A percentile compares a stretch with the other conserved stretches of the same genome.
phyloP scores from a whole-genome alignment of 371 early-diverging fungal species.

The Rhizopus microsporus region DNA sequence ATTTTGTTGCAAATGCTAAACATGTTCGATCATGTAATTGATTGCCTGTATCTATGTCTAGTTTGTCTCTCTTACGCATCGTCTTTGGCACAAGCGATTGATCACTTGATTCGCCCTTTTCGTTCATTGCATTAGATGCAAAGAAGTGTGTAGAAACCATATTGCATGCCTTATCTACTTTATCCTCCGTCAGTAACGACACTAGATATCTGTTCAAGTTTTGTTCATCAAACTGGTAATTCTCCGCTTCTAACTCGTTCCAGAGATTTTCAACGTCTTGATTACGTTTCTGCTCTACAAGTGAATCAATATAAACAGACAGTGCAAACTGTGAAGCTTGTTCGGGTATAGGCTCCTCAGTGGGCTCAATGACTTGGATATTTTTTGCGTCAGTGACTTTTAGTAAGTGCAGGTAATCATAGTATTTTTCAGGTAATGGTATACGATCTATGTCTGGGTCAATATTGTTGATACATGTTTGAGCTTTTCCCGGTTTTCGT shows the following conservation, averaged over 20 bases:
- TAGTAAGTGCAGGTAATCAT: constrained; percentile 11
- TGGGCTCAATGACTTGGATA: neutral
- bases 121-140: neutral
- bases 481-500: constrained; percentile 5
- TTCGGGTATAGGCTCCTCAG: neutral
- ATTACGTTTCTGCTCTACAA: constrained; percentile 17
- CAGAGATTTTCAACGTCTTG: constrained; percentile 33
- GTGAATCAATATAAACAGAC: constrained; percentile 37
- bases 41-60: constrained; percentile 14
- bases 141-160: constrained; percentile 16
- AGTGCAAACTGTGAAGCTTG: constrained; percentile 33
- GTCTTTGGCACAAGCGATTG: neutral
- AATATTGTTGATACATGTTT: neutral
- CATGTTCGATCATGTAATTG: constrained; percentile 29
- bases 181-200: constrained; percentile 14
- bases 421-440: constrained; percentile 15
- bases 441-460: constrained; percentile 14
- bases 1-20: constrained; percentile 18
- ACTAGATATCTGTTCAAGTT: constrained; percentile 46
- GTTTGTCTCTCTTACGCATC: constrained; percentile 17
- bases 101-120: neutral
- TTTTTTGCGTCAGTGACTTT: neutral
- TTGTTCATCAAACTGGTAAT: constrained; percentile 41
- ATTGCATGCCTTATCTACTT: constrained; percentile 22
- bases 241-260: constrained; percentile 18